Base-by-base conservation (phyloP, 139 green algal genomes). In the Auxenochlorella pyrenoidosa region DNA sequence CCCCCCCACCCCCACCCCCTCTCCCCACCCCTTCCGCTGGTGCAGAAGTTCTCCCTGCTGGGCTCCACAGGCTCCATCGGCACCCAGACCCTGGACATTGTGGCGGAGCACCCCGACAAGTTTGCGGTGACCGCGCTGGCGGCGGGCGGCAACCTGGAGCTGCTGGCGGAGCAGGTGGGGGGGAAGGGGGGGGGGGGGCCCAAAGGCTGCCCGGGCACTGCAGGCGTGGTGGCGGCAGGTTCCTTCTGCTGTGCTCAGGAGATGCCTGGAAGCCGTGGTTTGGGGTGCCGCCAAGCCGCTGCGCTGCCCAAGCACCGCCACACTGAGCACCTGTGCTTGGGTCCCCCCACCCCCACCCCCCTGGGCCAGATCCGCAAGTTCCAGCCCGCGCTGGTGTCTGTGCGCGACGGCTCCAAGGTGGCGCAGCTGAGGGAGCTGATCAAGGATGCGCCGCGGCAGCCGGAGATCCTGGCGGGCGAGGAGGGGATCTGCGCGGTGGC, bases 31-130 rank as follows among this genome's bases (percentile, higher is more conserved):
- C 15, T 65, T 24, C 72, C 36, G n/a, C 36, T 22, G 79, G 22
- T 82, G 83, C 96, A 99, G 96, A 93, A 94, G 58, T 98, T 99
- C 87, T 98, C 96, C 8, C 88, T 99, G 58, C 87, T 99, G 51
- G 96, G 96, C 26, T 97, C 94, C 21, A 97, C 95, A n/a, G 98
- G 98, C 71, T 99, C 96, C 65, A 99, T 99, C 82, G 98, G 98
- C 85, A 99, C 98, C 54, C 98, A 99, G 90, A 99, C 98, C 3
- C 91, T 99, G 84, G 98, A 99, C 92, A 99, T 99, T 83, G 95
- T 97, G 34, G 94, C 90, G 2, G 98, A 99, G 93, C 91, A 98
- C 92, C 95, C 95, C 24, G 97, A 99, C 59, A 94, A 96, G 83
- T 99, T 99, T 83, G 88, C 94, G 83, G 86, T 99, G 19, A 94